A percentile compares a stretch with the other conserved stretches of the same genome.
Conservation (phyloP, 169 alveolate genomes). For the Cryptosporidium ubiquitum region DNA sequence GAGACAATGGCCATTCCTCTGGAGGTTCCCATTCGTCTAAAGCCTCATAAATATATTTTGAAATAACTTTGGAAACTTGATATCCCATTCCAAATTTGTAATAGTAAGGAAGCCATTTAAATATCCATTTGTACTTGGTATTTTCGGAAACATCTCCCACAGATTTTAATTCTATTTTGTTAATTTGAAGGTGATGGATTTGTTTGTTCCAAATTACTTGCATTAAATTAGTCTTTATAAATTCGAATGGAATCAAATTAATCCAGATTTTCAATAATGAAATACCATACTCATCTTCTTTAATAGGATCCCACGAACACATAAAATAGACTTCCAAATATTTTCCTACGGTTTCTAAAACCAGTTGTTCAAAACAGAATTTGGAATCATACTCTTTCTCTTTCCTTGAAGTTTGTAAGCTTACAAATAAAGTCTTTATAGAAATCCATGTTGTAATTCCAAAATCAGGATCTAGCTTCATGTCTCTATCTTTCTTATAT, state of each 20-base stretch:
- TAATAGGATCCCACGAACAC: constrained; percentile 62
- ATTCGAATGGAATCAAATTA: constrained; percentile 28
- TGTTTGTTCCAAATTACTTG: constrained; percentile 49
- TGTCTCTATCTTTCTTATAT: constrained; percentile 2
- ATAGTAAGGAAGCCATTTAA: constrained; percentile 52
- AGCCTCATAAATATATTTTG: background rate
- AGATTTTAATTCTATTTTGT: background rate
- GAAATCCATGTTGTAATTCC: constrained; percentile 31
- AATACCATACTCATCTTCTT: constrained; percentile 31
- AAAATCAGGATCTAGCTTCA: constrained; percentile 11
- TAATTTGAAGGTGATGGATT: constrained; percentile 16
- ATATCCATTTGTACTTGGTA: constrained; percentile 38
- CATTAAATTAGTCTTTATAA: background rate
- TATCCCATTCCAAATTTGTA: constrained; percentile 33
- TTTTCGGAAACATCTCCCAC: background rate
- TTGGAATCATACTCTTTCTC: constrained; percentile 34
- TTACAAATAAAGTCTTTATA: constrained; percentile 14
- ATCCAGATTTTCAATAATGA: constrained; percentile 39
- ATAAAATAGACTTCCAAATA: constrained; percentile 9
- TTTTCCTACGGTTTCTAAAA: background rate
- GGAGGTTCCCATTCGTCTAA: constrained; percentile 64
- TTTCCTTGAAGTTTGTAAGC: constrained; percentile 6
- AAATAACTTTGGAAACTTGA: constrained; percentile 13
- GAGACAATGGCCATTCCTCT: constrained; percentile 44
- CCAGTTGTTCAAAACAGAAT: constrained; percentile 13